Conservation (phyloP, 2,329 filamentous ascomycete species). For the Fusarium scirpi region DNA sequence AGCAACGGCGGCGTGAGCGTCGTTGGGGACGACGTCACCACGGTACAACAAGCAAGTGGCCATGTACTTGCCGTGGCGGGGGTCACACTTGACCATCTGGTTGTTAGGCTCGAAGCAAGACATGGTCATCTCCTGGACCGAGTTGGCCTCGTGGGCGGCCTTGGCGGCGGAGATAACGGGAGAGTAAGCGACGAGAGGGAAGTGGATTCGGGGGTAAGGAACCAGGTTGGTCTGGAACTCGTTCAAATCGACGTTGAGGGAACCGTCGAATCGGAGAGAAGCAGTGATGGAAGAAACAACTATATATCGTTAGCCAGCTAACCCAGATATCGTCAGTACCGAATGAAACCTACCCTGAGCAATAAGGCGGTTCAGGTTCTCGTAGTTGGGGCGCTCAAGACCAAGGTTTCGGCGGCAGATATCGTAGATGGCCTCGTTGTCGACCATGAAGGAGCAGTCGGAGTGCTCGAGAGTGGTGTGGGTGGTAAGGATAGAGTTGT, state of each 20-base stretch:
- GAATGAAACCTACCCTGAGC: slow-evolving; percentile 77
- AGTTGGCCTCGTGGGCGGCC: slow-evolving; percentile 97
- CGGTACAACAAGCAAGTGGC: slow-evolving; percentile 98
- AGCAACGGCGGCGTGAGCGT: slow-evolving; percentile 91
- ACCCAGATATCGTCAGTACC: background rate
- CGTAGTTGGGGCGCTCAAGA: slow-evolving; percentile 96
- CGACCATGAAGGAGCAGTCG: slow-evolving; percentile 99
- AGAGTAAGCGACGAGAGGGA: slow-evolving; percentile 96
- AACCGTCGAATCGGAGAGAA: slow-evolving; percentile 97
- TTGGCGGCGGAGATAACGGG: slow-evolving; percentile 95
- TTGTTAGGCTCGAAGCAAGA: slow-evolving; percentile 99
- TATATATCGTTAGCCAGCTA: slow-evolving; percentile 53
- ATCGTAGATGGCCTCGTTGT: slow-evolving; percentile 99
- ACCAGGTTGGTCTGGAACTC: slow-evolving; percentile 99
- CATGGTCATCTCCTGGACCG: slow-evolving; percentile 97
- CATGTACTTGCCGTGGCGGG: slow-evolving; percentile 99
- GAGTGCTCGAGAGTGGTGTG: slow-evolving; percentile 99
- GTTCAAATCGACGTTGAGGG: slow-evolving; percentile 98
- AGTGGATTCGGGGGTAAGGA: slow-evolving; percentile 98
- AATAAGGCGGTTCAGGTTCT: slow-evolving; percentile 98
- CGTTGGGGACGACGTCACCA: slow-evolving; percentile 97
- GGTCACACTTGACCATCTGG: slow-evolving; percentile 99
- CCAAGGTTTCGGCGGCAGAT: slow-evolving; percentile 98
- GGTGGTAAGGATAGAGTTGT: slow-evolving; percentile 99
- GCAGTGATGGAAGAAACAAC: slow-evolving; percentile 99